phyloP scores from a whole-genome alignment of 225 moss, liverwort and hornwort genomes.

The Physcomitrellopsis africana region DNA sequence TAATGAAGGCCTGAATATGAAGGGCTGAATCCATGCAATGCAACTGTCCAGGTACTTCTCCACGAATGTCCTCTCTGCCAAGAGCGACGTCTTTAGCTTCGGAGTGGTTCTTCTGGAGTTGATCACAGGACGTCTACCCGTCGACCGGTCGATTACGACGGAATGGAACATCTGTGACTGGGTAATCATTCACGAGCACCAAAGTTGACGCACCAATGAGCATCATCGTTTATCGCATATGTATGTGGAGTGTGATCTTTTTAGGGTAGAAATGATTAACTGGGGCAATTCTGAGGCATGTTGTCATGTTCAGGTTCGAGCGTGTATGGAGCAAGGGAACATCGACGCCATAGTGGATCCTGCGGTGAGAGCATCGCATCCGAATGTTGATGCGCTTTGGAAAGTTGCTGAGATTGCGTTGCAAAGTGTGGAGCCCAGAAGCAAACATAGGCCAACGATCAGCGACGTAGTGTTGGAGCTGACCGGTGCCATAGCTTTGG shows the following conservation, averaged over 20 bases:
- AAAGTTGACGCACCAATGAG: background rate
- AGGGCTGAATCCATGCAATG: background rate
- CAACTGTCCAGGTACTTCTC: slow-evolving; percentile 16
- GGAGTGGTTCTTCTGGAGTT: slow-evolving; percentile 56
- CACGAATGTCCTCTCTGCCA: slow-evolving; percentile 27
- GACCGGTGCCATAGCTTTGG: background rate
- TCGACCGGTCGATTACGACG: background rate
- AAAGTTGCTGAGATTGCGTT: slow-evolving; percentile 60
- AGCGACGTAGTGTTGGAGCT: slow-evolving; percentile 39
- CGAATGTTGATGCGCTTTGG: slow-evolving; percentile 38
- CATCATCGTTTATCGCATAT: no score
- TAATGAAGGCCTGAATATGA: background rate
- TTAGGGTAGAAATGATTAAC: no score
- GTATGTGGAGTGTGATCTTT: no score
- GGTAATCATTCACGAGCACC: slow-evolving; percentile 13
- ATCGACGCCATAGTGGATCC: slow-evolving; percentile 54
- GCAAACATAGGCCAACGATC: slow-evolving; percentile 51
- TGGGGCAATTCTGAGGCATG: background rate
- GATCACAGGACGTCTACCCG: slow-evolving; percentile 46
- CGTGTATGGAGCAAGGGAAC: slow-evolving; percentile 32
- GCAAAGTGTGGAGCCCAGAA: slow-evolving; percentile 48
- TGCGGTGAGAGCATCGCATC: slow-evolving; percentile 14
- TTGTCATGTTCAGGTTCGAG: slow-evolving; percentile 28
- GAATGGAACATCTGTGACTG: slow-evolving; percentile 47
- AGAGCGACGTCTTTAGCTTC: slow-evolving; percentile 59